A percentile compares a stretch with the other conserved stretches of the same genome.
phyloP scores from a whole-genome alignment of 768 basidiomycete genomes.

The Daedalea quercina region DNA sequence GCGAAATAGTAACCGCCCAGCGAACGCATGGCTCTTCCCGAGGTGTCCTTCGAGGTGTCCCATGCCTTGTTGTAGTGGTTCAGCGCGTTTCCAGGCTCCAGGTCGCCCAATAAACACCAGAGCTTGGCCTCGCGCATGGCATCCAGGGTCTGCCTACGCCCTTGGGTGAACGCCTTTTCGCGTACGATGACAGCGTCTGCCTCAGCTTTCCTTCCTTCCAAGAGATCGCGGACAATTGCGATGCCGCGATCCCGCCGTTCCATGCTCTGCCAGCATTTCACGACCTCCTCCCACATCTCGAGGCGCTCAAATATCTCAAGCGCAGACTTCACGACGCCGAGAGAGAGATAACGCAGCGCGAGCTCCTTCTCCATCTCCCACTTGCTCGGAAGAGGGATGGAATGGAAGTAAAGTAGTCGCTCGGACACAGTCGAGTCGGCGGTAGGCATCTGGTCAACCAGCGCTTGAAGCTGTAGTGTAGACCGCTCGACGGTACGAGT shows the following conservation, averaged over 20 bases:
- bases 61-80: slow-evolving; percentile 82
- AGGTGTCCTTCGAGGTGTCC: slow-evolving; percentile 71
- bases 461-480: slow-evolving; percentile 86
- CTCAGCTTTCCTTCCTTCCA: slow-evolving; percentile 83
- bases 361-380: slow-evolving; percentile 96
- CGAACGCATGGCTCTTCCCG: slow-evolving; percentile 87
- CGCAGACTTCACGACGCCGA: slow-evolving; percentile 87
- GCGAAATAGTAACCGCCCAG: slow-evolving; percentile 82
- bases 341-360: slow-evolving; percentile 70
- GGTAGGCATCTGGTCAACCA: slow-evolving; percentile 95
- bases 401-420: slow-evolving; percentile 74
- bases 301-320: slow-evolving; percentile 90
- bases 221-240: slow-evolving; percentile 73
- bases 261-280: slow-evolving; percentile 77
- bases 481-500: slow-evolving; percentile 92
- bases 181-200: slow-evolving; percentile 61
- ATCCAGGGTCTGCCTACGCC: slow-evolving; percentile 44
- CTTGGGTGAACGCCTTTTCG: slow-evolving; percentile 43
- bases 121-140: slow-evolving; percentile 78
- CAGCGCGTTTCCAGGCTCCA: slow-evolving; percentile 65
- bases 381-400: slow-evolving; percentile 75
- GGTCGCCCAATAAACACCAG: slow-evolving; percentile 92
- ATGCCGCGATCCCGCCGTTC: slow-evolving; percentile 77
- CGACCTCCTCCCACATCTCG: slow-evolving; percentile 99
- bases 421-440: slow-evolving; percentile 69